Base-by-base conservation (phyloP, 352 stramenopile genomes). In the Globisporangium middletonii region DNA sequence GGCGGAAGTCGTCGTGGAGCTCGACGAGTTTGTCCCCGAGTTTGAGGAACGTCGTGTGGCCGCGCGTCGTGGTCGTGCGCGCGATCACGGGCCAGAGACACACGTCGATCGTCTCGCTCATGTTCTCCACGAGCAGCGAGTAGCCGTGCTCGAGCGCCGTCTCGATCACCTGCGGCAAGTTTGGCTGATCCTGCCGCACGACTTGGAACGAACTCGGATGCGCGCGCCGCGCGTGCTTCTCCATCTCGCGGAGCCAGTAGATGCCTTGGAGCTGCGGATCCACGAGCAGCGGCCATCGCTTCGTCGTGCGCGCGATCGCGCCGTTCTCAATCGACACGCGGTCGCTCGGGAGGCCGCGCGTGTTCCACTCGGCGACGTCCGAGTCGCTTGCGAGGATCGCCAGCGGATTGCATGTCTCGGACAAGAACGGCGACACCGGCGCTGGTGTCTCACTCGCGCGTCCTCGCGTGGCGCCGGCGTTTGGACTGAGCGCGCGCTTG, bases 191-290 rank as follows among this genome's bases (percentile, higher is more conserved):
- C 50, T 95, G 79, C 6, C 87, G 86, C 28, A 88, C 83, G 33
- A 97, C 73, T 18, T 94, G 73, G 5, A 97, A 68, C 23, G 77
- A 77, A 41, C 54, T 73, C 28, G 68, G 62, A 0, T 50, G 57
- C 1, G 65, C 46, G 26, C 73, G 69, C n/a, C 74, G 65, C 2
- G 69, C 49, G 55, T 86, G 46, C n/a, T 86, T 88, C 50, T 96
- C 83, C 69, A 88, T 94, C 59, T 90, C 77, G 8, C 82, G 81
- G 13, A 96, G 69, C 86, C 87, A 96, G 55, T 95, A 83, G 49
- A 96, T 89, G 18, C 86, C 85, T 59, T 97, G 90, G 0, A 97
- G 69, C 54, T 98, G 92, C 8, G 92, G 89, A 54, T 98, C 92
- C 19, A 98, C 84, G 7, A 98, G 61, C 19, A 98, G 63, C 9